Base-by-base conservation (phyloP, 2,329 filamentous ascomycete genomes). In the Botrytis sinoallii region DNA sequence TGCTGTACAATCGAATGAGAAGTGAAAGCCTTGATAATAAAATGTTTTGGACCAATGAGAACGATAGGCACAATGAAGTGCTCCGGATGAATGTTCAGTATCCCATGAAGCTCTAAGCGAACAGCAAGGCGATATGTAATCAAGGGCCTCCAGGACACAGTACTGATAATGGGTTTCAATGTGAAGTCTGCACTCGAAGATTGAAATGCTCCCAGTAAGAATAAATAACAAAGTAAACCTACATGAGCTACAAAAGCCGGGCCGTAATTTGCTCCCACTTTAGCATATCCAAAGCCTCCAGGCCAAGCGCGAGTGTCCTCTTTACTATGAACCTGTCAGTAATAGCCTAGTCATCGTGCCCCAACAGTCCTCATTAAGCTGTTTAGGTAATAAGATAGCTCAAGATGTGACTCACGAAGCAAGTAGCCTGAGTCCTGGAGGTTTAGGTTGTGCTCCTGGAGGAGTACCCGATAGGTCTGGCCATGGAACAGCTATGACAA, bases 181-280 rank as follows among this genome's bases (percentile, higher is more conserved):
- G 32, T 60, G 8, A 32, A 32, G 12, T 12, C 9, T 64, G 18
- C 40, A 55, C 7, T 38, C 9, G 22, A 55, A 68, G 35, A 55
- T 40, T 16, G 29, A 16, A 7, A 38, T 38, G 7, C 12, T 18
- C 6, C 35, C 35, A 29, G n/a, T 35, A 25, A 22, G 0, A 7
- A 57, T 32, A n/a, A 20, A n/a, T 25, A 4, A 5, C 1, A 1
- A 35, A 70, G n/a, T 4, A 29, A 20, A 64, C 70, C 65, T 71
- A 71, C 70, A 42, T 72, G 64, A 94, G 93, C 12, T 59, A 93
- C 86, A 73, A 98, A 88, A 18, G 89, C 90, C 25, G 95, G 95
- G 0, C 94, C 95, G 83, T 97, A 97, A 86, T 97, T 97, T 74
- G 94, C 95, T 73, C 94, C 95, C 48, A 98, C 89, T 85, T 98